These are phyloP conservation scores for Diaporthe capsici DNA, from an alignment of 2,329 filamentous ascomycete genomes.

Conservation along the genomic window DNA sequence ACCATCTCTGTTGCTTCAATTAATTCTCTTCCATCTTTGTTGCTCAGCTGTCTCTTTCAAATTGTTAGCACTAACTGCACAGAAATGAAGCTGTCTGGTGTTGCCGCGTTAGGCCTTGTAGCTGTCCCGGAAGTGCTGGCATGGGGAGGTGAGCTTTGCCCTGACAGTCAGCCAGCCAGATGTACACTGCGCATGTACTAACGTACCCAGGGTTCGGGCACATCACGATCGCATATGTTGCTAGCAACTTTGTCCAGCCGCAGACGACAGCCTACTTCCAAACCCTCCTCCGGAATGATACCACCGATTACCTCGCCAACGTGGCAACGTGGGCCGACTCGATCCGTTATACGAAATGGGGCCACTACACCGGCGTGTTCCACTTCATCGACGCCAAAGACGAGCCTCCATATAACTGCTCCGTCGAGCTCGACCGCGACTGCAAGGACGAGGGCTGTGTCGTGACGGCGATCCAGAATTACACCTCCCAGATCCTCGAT, in stretches of 20 bases:
- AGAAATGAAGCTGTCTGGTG: slow-evolving; percentile 50
- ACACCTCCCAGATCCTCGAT: slow-evolving; percentile 69
- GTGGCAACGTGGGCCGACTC: slow-evolving; percentile 79
- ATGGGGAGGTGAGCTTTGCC: slow-evolving; percentile 57
- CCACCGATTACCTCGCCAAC: slow-evolving; percentile 71
- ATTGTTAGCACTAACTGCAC: not conserved
- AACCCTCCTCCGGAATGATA: slow-evolving; percentile 66
- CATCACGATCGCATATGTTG: slow-evolving; percentile 75
- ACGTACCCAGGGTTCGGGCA: slow-evolving; percentile 70
- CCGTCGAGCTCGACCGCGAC: slow-evolving; percentile 71
- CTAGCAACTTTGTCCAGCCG: slow-evolving; percentile 70
- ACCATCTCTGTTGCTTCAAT: not conserved
- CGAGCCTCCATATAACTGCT: slow-evolving; percentile 69
- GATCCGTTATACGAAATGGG: slow-evolving; percentile 74
- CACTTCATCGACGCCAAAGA: slow-evolving; percentile 81
- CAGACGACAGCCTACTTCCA: slow-evolving; percentile 71
- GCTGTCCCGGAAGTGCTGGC: slow-evolving; percentile 53
- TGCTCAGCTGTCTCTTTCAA: not conserved
- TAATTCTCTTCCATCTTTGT: not conserved
- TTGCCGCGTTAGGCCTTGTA: slow-evolving; percentile 49
- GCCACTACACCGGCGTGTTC: slow-evolving; percentile 72
- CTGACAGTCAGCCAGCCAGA: not conserved
- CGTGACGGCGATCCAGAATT: slow-evolving; percentile 72
- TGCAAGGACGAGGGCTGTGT: slow-evolving; percentile 75
- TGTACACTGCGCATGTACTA: not conserved